phyloP scores from a whole-genome alignment of 2,329 filamentous ascomycete genomes.

The Xylariaceae sp. region DNA sequence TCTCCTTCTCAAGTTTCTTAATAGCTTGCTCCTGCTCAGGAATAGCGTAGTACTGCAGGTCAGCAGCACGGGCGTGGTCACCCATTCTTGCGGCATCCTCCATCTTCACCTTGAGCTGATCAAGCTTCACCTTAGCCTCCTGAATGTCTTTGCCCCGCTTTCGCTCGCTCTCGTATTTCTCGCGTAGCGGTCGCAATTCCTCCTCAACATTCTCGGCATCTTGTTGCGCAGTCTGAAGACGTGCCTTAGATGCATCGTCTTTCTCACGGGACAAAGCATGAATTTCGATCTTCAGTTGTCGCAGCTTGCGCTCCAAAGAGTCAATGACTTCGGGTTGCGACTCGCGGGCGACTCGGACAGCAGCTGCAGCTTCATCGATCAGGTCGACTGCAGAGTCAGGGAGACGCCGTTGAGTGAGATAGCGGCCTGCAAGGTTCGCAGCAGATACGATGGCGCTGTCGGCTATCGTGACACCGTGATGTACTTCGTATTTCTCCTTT shows the following conservation, averaged over 20 bases:
- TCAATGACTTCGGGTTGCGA: constrained; percentile 96
- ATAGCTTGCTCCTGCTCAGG: constrained; percentile 84
- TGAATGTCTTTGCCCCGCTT: constrained; percentile 87
- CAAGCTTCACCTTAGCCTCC: constrained; percentile 90
- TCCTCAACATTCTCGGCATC: constrained; percentile 94
- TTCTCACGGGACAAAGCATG: constrained; percentile 91
- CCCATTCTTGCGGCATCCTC: constrained; percentile 88
- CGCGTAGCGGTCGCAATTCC: constrained; percentile 82
- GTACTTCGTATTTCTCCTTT: constrained; percentile 97
- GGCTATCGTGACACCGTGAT: constrained; percentile 95
- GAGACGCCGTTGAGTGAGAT: constrained; percentile 83
- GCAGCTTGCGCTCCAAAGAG: constrained; percentile 82
- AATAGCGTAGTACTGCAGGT: constrained; percentile 95
- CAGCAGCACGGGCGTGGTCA: constrained; percentile 82
- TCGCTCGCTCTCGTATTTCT: constrained; percentile 95
- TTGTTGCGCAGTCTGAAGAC: constrained; percentile 76
- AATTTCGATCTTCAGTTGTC: constrained; percentile 95
- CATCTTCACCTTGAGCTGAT: constrained; percentile 83
- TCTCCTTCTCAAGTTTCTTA: constrained; percentile 73
- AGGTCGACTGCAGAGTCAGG: constrained; percentile 96
- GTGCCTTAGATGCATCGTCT: constrained; percentile 83
- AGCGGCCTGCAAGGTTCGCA: constrained; percentile 87
- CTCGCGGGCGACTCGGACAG: constrained; percentile 92
- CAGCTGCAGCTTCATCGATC: constrained; percentile 92
- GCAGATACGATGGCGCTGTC: constrained; percentile 90